Base-by-base conservation (phyloP, 176 grass and related monocot genomes). In the Oryza meridionalis region DNA sequence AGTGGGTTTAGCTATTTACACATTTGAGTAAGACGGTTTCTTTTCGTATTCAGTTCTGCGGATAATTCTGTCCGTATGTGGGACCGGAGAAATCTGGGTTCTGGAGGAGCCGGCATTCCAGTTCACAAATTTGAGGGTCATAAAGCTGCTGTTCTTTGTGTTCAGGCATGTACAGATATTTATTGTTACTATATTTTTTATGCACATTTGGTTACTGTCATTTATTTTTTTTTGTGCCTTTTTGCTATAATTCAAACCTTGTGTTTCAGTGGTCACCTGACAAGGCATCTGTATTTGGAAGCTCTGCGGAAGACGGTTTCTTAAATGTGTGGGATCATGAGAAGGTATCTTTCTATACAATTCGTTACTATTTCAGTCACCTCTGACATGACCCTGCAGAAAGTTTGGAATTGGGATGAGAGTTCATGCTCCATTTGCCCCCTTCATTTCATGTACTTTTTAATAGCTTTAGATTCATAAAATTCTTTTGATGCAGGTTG, bases 201-300 rank as follows among this genome's bases (percentile, higher is more conserved):
- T 75, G 8, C 50, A 31, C 8, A 64, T 64, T 29, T 63, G 5
- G 16, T 73, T 75, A 29, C 7, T 73, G 29, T 38, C 62, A 50
- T 37, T 67, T 26, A 27, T 69, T 55, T 77, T 55, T 77, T 73
- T 82, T 16, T 73, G 46, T 53, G 77, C 21, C 35, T 70, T 77
- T 82, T 50, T 16, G 7, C 12, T 10, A 51, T 82, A 86, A 82
- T 61, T 73, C 5, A 29, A 27, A 51, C 40, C 49, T 87, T 68
- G 33, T 80, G 58, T 82, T 94, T 17, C 88, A 99, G 96, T 99
- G 96, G 96, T 99, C 88, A 82, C 96, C 96, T 76, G 91, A 96
- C 78, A 99, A 72, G 84, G 81, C 93, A 89, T 96, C 93, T 92
- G 91, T 96, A 76, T 99, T 99, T 89, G 91, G 91, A 89, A 96